Evolutionary conservation across 75 land plant species (phyloP).

Genomic region (Cryptomeria japonica): DNA sequence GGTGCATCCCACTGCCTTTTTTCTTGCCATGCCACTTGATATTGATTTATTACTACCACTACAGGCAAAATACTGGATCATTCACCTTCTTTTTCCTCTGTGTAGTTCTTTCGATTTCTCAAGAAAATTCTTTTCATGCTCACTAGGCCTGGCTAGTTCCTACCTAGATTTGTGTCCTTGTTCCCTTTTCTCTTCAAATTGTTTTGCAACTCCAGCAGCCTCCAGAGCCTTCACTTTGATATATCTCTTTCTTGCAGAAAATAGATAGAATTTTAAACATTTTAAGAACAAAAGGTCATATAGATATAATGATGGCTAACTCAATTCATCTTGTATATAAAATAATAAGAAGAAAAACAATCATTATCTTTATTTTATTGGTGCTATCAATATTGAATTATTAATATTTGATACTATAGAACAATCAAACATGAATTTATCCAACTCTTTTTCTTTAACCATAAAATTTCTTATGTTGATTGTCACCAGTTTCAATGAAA

Average conservation of each 20-base stretch:
- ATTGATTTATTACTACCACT: slow-evolving; percentile 12
- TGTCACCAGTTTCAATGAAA: not conserved
- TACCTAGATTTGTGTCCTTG: slow-evolving; percentile 65
- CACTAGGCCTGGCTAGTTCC: slow-evolving; percentile 45
- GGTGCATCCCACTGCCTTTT: too few relatives aligned
- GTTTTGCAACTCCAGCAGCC: slow-evolving; percentile 87
- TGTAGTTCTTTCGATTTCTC: slow-evolving; percentile 26
- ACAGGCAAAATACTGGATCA: slow-evolving; percentile 6
- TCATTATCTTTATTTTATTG: too few relatives aligned
- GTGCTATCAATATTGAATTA: not conserved
- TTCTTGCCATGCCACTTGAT: too few relatives aligned
- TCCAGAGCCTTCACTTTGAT: slow-evolving; percentile 88
- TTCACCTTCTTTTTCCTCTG: slow-evolving; percentile 3
- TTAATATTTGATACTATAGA: not conserved
- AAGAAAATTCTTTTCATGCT: slow-evolving; percentile 11
- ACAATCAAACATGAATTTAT: not conserved
- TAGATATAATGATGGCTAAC: not conserved
- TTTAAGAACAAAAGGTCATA: not conserved
- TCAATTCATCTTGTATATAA: too few relatives aligned
- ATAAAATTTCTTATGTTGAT: not conserved
- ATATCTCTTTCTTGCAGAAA: slow-evolving; percentile 72
- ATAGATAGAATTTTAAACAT: not conserved
- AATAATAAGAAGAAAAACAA: too few relatives aligned
- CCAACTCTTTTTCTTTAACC: not conserved
- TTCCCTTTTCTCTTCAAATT: slow-evolving; percentile 62